Base-by-base conservation (phyloP, 192 early-diverging fungal genomes). In the Coemansia erecta region DNA sequence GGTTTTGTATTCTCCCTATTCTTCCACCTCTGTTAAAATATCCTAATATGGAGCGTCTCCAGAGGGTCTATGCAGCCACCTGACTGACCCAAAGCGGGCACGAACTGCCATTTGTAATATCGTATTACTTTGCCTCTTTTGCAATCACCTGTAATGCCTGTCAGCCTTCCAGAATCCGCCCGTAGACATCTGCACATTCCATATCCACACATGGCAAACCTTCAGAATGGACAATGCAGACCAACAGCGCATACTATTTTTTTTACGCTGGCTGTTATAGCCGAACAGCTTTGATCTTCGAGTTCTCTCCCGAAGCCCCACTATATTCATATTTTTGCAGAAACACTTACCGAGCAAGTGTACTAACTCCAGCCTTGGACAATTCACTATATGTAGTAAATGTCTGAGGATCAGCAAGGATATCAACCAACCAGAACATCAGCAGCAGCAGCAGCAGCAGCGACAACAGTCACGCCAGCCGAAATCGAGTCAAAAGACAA, bases 391-490 rank as follows among this genome's bases (percentile, higher is more conserved):
- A 46, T 77, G 64, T 77, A 77, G 74, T 64, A 71, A 70, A 77
- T 77, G 74, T 68, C 74, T 44, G 63, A 64, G 42, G 53, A 71
- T 48, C 68, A 71, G 33, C 26, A 60, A 19, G 57, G 70, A 45
- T 37, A 66, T 26, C 60, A 24, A 55, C 52, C 64, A 42, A 42
- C 56, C 9, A 53, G 12, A 58, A 31, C 44, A 50, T 45, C 57
- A 54, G 28, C 13, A 14, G 23, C 18, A 5, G 23, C 18, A 49
- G 4, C 49, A 28, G 9, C 51, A 22, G 13, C 31, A 28, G 31
- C 10, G 9, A 33, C 28, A 13, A 33, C 37, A 39, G 22, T 40
- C 37, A 55, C 53, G 17, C 17, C 23, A 12, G 31, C 42, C 10
- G 40, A 21, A 41, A 23, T 21, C 19, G 39, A 9, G 31, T 4